Conservation (phyloP, 164 flowering plant species). For the Pachysandra terminalis region DNA sequence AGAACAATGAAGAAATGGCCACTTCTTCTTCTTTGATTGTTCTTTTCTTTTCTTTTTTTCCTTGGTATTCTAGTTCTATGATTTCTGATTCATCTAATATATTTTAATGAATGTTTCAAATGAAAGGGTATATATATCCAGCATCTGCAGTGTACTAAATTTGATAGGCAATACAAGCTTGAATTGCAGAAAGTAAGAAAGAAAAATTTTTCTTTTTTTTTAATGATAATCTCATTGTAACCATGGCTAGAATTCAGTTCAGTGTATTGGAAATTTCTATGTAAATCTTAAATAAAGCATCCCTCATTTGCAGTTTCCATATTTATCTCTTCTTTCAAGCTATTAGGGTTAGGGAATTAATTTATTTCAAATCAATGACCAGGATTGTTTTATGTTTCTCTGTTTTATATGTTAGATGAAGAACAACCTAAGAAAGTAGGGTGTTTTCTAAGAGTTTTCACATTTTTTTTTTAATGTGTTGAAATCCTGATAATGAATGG, state of each 20-base stretch:
- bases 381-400: neutral
- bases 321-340: neutral
- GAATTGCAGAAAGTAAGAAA: no score
- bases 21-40: conserved; percentile 27
- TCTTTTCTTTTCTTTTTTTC: neutral
- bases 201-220: no score
- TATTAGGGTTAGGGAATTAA: neutral
- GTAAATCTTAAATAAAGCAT: no score
- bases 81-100: neutral
- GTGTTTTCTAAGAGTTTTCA: neutral
- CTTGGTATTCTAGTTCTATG: neutral
- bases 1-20: conserved; percentile 19
- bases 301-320: neutral
- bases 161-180: no score
- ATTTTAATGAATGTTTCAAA: no score
- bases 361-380: no score
- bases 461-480: no score
- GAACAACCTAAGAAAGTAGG: neutral
- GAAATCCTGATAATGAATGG: no score
- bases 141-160: neutral
- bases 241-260: no score
- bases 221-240: no score
- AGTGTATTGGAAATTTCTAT: no score
- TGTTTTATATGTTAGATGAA: neutral
- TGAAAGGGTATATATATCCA: neutral